These are phyloP conservation scores for Aspergillus fumigatus DNA, from an alignment of 2,329 filamentous ascomycete species.

Conservation along the genomic window DNA sequence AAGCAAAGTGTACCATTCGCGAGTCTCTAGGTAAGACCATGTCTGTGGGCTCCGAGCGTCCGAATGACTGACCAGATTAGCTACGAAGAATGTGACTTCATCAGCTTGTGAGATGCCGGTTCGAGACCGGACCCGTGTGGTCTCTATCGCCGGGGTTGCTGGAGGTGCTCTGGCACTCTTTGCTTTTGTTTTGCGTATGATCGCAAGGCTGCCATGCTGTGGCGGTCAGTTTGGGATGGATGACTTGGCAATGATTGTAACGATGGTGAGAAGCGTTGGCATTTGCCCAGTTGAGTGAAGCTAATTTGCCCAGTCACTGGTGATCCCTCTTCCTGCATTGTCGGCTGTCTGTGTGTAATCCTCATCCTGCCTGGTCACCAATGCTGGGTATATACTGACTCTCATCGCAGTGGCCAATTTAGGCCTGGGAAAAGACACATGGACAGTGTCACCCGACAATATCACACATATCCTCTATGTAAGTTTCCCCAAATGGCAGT, in stretches of 20 bases:
- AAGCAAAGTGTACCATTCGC: constrained; percentile 32
- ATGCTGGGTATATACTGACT: neutral
- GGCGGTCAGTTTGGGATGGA: constrained; percentile 38
- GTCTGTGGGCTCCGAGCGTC: neutral
- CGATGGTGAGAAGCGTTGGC: constrained; percentile 19
- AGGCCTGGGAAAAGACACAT: constrained; percentile 44
- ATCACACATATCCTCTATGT: constrained; percentile 41
- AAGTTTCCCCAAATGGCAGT: constrained; percentile 20
- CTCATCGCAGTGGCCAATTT: constrained; percentile 31
- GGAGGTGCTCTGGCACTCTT: constrained; percentile 32
- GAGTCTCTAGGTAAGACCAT: constrained; percentile 31
- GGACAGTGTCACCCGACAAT: constrained; percentile 41
- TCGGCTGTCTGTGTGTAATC: constrained; percentile 23
- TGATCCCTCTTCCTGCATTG: constrained; percentile 21
- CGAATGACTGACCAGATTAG: constrained; percentile 18
- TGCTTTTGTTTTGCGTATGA: constrained; percentile 32
- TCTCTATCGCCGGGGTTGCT: constrained; percentile 31
- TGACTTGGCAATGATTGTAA: constrained; percentile 35
- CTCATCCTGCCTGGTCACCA: too few relatives aligned
- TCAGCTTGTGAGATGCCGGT: constrained; percentile 37
- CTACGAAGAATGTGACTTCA: constrained; percentile 40
- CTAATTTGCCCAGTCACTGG: constrained; percentile 9
- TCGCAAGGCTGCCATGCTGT: constrained; percentile 32
- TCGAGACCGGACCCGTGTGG: constrained; percentile 28
- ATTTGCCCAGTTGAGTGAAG: neutral